phyloP scores from a whole-genome alignment of 2,329 filamentous ascomycete genomes.

The Colletotrichum coccodes region DNA sequence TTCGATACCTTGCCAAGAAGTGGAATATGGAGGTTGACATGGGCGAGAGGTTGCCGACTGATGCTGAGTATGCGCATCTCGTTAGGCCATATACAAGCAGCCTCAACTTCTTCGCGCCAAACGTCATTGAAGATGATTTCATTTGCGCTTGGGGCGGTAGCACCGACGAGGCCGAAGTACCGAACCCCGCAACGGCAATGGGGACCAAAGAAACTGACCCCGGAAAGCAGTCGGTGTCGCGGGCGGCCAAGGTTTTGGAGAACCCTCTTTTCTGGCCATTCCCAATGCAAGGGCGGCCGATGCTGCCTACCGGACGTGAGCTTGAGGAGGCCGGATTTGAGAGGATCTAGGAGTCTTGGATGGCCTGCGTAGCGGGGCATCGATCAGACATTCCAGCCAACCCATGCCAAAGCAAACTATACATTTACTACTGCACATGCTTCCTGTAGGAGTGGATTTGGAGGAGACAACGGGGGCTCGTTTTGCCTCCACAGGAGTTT shows the following conservation, averaged over 20 bases:
- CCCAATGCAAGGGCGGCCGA: slow-evolving; percentile 67
- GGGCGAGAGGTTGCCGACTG: slow-evolving; percentile 39
- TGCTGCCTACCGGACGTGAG: slow-evolving; percentile 57
- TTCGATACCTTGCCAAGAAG: slow-evolving; percentile 66
- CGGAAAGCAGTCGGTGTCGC: slow-evolving; percentile 28
- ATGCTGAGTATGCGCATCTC: slow-evolving; percentile 49
- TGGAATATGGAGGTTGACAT: slow-evolving; percentile 67
- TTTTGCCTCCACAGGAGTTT: slow-evolving; percentile 19
- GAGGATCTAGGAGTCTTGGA: slow-evolving; percentile 40
- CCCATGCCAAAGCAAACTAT: background rate
- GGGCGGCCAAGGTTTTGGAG: slow-evolving; percentile 51
- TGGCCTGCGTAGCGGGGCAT: background rate
- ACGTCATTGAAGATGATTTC: slow-evolving; percentile 58
- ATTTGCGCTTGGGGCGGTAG: slow-evolving; percentile 56
- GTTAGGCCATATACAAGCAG: slow-evolving; percentile 61
- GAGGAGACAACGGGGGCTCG: background rate
- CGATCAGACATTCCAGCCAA: background rate
- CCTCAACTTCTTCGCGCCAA: slow-evolving; percentile 67
- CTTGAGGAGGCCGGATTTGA: slow-evolving; percentile 64
- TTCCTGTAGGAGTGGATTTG: background rate
- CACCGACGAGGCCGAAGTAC: slow-evolving; percentile 18
- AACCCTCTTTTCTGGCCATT: slow-evolving; percentile 71
- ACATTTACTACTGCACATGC: background rate
- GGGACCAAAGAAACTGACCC: slow-evolving; percentile 11
- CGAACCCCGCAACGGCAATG: slow-evolving; percentile 7